phyloP scores from a whole-genome alignment of 2,329 filamentous ascomycete species.

The Colletotrichum spinosum region DNA sequence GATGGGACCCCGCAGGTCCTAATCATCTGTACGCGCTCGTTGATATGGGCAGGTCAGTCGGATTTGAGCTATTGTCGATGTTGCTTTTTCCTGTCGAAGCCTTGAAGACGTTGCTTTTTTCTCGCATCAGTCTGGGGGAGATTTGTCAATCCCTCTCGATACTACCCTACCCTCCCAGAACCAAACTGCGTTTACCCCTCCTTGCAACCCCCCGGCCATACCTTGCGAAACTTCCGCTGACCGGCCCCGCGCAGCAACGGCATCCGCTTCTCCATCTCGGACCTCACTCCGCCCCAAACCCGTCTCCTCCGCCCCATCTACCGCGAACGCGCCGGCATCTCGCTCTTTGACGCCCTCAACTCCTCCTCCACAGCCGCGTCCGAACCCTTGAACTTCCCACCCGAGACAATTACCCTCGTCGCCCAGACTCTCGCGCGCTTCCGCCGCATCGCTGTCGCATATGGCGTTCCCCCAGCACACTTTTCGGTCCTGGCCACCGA shows the following conservation, averaged over 20 bases:
- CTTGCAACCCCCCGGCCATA: not conserved
- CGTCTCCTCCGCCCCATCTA: conserved; percentile 83
- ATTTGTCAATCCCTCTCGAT: conserved; percentile 1
- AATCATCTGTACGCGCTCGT: conserved; percentile 68
- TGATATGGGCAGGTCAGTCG: conserved; percentile 68
- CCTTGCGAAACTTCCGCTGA: conserved; percentile 12
- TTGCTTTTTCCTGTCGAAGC: not conserved
- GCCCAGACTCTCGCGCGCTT: conserved; percentile 76
- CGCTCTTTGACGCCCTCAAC: conserved; percentile 85
- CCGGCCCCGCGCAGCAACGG: conserved; percentile 74
- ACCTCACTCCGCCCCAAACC: conserved; percentile 76
- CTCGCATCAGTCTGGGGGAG: not conserved
- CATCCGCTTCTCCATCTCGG: conserved; percentile 90
- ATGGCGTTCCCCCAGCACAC: conserved; percentile 72
- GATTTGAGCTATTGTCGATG: conserved; percentile 11
- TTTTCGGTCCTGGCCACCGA: conserved; percentile 87
- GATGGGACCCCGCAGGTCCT: conserved; percentile 58
- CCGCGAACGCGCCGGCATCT: conserved; percentile 82
- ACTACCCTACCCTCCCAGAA: conserved; percentile 23
- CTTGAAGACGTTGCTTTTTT: not conserved
- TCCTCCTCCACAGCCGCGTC: conserved; percentile 49
- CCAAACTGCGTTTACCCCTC: conserved; percentile 5
- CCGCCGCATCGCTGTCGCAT: conserved; percentile 75
- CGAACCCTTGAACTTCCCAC: conserved; percentile 56
- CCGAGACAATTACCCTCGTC: conserved; percentile 73